Percentiles rank a stretch among this genome's conserved stretches.
These are phyloP conservation scores for Candida neerlandica DNA, from an alignment of 1,139 yeast species.

Conservation along the genomic window DNA sequence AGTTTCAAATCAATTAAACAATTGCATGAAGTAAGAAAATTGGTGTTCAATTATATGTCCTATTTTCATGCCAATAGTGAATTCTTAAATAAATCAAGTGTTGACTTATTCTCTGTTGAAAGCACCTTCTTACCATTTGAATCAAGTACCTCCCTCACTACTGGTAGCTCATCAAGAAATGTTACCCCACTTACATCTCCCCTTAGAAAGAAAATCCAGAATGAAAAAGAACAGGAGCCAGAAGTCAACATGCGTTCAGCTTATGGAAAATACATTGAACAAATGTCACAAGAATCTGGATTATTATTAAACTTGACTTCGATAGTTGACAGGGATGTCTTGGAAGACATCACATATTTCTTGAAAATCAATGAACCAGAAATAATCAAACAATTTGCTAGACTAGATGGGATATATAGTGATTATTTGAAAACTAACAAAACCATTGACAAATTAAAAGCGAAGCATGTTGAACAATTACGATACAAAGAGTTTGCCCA, in stretches of 20 bases:
- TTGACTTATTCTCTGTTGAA: conserved; percentile 26
- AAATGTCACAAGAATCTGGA: conserved; percentile 27
- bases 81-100: conserved; percentile 29
- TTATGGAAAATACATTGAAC: conserved; percentile 17
- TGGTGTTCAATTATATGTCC: conserved; percentile 43
- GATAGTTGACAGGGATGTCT: conserved; percentile 38
- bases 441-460: conserved; percentile 32
- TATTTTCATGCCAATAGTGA: conserved; percentile 43
- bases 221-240: neutral
- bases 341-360: conserved; percentile 39
- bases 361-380: conserved; percentile 42
- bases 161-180: neutral
- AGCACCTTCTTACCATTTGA: conserved; percentile 23
- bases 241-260: conserved; percentile 18
- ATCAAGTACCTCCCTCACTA: neutral
- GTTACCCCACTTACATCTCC: conserved; percentile 7
- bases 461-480: conserved; percentile 34
- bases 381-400: conserved; percentile 27
- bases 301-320: conserved; percentile 32
- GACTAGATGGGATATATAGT: conserved; percentile 27
- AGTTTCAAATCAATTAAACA: conserved; percentile 38
- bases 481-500: conserved; percentile 34
- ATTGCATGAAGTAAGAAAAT: conserved; percentile 44
- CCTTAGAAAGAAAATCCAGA: neutral
- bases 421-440: conserved; percentile 31